Conservation (phyloP, 371 early-diverging fungal species). For the Syncephalastrum monosporum region DNA sequence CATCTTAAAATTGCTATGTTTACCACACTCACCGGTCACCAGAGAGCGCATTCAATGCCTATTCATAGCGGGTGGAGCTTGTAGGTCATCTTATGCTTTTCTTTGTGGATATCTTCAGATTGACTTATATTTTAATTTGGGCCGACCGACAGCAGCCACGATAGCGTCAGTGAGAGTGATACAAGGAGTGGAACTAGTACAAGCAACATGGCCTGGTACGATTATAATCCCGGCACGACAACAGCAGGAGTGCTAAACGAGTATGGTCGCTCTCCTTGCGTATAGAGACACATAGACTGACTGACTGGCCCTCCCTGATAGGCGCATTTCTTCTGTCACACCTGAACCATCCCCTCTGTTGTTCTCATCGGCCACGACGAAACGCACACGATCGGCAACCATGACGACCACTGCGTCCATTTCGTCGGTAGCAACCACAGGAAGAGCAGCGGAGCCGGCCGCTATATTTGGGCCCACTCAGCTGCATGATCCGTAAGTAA, state of each 20-base stretch:
- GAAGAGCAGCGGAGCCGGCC: slow-evolving; percentile 3
- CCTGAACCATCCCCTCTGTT: slow-evolving; percentile 2
- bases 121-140: not conserved
- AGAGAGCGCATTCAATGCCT: slow-evolving; percentile 18
- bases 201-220: not conserved
- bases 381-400: slow-evolving; percentile 1
- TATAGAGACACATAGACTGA: too few relatives aligned
- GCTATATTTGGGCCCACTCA: slow-evolving; percentile 16
- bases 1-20: slow-evolving; percentile 1
- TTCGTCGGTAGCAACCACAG: not conserved
- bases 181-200: not conserved
- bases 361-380: not conserved
- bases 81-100: not conserved
- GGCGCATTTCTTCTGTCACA: not conserved
- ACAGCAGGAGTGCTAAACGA: too few relatives aligned
- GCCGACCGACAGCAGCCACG: too few relatives aligned
- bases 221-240: not conserved
- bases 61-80: not conserved
- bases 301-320: too few relatives aligned
- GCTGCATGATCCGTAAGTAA: slow-evolving; percentile 2
- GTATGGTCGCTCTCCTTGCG: too few relatives aligned
- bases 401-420: not conserved
- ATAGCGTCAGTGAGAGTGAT: slow-evolving; percentile 2
- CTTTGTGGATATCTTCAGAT: not conserved
- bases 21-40: slow-evolving; percentile 1